Evolutionary conservation across 257 asterid species (phyloP).

Genomic region (Nicotiana otophora): DNA sequence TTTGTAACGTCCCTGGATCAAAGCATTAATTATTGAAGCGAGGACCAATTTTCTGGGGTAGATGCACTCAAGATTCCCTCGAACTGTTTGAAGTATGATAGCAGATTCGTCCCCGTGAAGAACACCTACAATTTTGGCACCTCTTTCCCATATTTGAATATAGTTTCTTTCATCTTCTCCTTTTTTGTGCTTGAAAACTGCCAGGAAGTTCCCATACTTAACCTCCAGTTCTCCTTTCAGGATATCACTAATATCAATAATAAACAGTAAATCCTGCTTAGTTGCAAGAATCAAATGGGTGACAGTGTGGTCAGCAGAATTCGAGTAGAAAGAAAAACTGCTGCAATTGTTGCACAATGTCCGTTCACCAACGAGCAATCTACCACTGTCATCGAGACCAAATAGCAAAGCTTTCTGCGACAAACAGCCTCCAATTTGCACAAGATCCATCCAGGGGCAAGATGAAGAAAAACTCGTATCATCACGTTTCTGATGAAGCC

Average conservation of each 20-base stretch:
- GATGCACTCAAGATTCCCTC: slow-evolving; percentile 95
- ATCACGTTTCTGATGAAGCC: slow-evolving; percentile 48
- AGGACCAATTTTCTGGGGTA: slow-evolving; percentile 91
- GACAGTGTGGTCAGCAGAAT: slow-evolving; percentile 50
- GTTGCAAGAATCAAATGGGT: slow-evolving; percentile 78
- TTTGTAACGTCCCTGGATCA: slow-evolving; percentile 59
- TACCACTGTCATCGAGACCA: slow-evolving; percentile 83
- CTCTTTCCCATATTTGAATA: slow-evolving; percentile 80
- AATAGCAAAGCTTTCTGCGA: slow-evolving; percentile 50
- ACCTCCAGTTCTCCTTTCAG: slow-evolving; percentile 50
- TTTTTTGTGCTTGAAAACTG: slow-evolving; percentile 48
- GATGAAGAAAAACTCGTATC: slow-evolving; percentile 59
- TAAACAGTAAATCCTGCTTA: slow-evolving; percentile 76
- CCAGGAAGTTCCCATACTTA: slow-evolving; percentile 68
- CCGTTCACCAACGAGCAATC: slow-evolving; percentile 53
- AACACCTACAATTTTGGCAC: slow-evolving; percentile 71
- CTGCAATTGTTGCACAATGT: slow-evolving; percentile 79
- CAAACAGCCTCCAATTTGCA: slow-evolving; percentile 35
- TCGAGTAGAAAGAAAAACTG: slow-evolving; percentile 80
- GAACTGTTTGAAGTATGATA: slow-evolving; percentile 69
- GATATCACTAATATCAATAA: slow-evolving; percentile 69
- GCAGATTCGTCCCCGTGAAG: slow-evolving; percentile 97
- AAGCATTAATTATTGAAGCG: slow-evolving; percentile 67
- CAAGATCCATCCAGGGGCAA: slow-evolving; percentile 75
- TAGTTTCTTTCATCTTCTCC: slow-evolving; percentile 46